Evolutionary conservation across 1,139 yeast genomes (phyloP).

Genomic region (Hansenula anomala): DNA sequence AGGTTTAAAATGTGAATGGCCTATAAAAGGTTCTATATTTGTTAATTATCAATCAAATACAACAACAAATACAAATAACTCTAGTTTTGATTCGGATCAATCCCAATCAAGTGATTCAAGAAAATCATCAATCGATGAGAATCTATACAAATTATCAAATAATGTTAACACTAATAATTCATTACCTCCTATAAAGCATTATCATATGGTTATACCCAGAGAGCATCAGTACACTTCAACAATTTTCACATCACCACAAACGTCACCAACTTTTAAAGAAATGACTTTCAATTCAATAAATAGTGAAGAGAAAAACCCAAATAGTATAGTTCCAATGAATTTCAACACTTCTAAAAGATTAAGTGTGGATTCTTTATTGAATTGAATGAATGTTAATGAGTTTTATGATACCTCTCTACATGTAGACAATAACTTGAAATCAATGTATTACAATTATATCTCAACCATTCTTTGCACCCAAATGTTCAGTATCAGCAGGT

Average conservation of each 20-base stretch:
- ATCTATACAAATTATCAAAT: not conserved
- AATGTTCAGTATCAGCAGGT: not conserved
- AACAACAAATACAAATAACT: not conserved
- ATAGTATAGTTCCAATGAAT: no score
- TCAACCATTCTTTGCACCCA: not conserved
- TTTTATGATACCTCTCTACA: not conserved
- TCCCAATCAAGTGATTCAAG: no score
- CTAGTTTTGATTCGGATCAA: no score
- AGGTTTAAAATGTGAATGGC: conserved; percentile 35
- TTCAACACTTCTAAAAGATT: not conserved
- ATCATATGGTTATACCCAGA: conserved; percentile 3
- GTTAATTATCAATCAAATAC: conserved; percentile 15
- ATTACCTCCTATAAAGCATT: conserved; percentile 1
- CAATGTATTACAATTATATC: no score
- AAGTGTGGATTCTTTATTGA: conserved; percentile 1
- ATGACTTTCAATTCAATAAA: not conserved
- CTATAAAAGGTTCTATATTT: conserved; percentile 23
- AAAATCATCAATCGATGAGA: not conserved
- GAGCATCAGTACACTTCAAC: not conserved
- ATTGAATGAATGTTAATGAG: conserved; percentile 5
- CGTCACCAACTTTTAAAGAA: not conserved
- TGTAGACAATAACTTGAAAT: not conserved
- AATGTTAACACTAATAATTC: no score
- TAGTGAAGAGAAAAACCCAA: not conserved
- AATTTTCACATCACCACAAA: no score